Base-by-base conservation (phyloP, 768 basidiomycete species). In the Leucocoprinus birnbaumii region DNA sequence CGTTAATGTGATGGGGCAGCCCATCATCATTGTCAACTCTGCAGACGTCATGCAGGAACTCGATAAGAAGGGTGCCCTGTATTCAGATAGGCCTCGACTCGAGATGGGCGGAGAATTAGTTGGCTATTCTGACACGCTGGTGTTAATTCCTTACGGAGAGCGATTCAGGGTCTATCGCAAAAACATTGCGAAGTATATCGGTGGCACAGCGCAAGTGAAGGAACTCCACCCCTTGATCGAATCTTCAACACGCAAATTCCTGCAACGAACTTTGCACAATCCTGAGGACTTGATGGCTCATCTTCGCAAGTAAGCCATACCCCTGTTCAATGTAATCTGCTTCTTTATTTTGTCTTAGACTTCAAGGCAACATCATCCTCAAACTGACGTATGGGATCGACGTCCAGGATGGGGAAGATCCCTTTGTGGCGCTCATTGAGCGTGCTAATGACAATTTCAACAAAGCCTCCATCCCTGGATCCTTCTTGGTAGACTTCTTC, bases 381-480 rank as follows among this genome's bases (percentile, higher is more conserved):
- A 71, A 75, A 22, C 68, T 83, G 9, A 77, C 81, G 1, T 82
- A 84, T 56, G 83, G 83, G 18, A 80, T 82, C 46, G 72, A 80
- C 51, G 80, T 83, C 3, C 71, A 75, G 57, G 82, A 83, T 18
- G 71, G 72, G 9, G 63, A 73, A 16, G 82, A 84, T 51, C 78
- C 80, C 0, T 80, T 79, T 52, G 69, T 84, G 2, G 63, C 71
- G 18, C 71, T 83, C 26, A 80, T 82, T 7, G 79, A 84, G 48
- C 62, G 61, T 3, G 80, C 82, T 13, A 83, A 72, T 41, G 74
- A 73, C 21, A 77, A 81, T 55, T 83, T 85, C 59, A 80, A 73
- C 31, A 65, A 58, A 8, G 77, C 81, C 6, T 75, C 77, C 0
- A 67, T 75, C 16, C 78, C 80, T 0, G 83, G 84, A 2, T 71